These are phyloP conservation scores for Arabis alpina DNA, from an alignment of 345 rosid genomes.

Conservation along the genomic window DNA sequence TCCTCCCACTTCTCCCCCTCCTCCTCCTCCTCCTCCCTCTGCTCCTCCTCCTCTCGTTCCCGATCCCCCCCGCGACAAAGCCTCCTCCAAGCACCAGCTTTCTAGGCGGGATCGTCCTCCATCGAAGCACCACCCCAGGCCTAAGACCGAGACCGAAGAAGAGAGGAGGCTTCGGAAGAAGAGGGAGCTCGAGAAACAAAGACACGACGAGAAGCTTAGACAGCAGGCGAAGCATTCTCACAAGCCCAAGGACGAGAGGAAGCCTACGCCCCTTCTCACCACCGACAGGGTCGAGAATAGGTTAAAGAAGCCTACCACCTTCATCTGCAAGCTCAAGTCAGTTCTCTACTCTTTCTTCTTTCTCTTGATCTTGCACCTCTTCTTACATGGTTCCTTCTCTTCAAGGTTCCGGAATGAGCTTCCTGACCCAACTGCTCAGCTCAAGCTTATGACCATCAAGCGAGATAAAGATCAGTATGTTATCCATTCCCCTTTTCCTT, in stretches of 20 bases:
- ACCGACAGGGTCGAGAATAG: constrained; percentile 88
- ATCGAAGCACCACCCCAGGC: constrained; percentile 55
- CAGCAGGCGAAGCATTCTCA: constrained; percentile 62
- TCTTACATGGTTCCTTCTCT: not conserved
- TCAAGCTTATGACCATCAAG: constrained; percentile 80
- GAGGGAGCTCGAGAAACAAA: constrained; percentile 86
- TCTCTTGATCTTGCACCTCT: not conserved
- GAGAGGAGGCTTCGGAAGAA: constrained; percentile 92
- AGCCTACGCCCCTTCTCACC: constrained; percentile 67
- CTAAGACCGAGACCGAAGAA: constrained; percentile 85
- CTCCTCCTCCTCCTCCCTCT: constrained; percentile 86
- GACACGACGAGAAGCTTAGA: constrained; percentile 56
- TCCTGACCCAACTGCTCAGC: constrained; percentile 94
- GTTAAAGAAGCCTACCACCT: constrained; percentile 98
- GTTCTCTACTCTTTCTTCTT: constrained; percentile 37
- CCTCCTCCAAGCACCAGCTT: constrained; percentile 34
- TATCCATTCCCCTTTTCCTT: constrained; percentile 6
- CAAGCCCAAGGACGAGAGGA: constrained; percentile 71
- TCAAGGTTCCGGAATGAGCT: constrained; percentile 95
- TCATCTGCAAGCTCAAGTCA: constrained; percentile 97
- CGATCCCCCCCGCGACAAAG: constrained; percentile 50
- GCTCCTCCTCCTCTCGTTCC: constrained; percentile 80
- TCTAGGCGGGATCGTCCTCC: constrained; percentile 57
- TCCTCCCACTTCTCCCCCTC: constrained; percentile 63
- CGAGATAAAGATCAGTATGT: constrained; percentile 88